Percentiles rank a stretch among this genome's conserved stretches.
Conservation (phyloP, 306 rosid genomes). For the Pyrus communis region DNA sequence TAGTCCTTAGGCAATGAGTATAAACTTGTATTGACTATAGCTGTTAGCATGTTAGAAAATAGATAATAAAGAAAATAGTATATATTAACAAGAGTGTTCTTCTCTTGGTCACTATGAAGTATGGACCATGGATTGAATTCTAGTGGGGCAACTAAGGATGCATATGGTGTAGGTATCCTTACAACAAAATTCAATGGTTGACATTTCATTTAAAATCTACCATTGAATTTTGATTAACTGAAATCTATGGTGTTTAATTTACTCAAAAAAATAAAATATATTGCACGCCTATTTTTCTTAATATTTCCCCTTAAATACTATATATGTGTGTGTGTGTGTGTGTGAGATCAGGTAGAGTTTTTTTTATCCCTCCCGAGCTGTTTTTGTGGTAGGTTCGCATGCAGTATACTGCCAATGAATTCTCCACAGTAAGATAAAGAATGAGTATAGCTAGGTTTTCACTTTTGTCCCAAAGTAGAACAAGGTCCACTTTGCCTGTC, state of each 20-base stretch:
- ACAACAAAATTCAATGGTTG: background rate
- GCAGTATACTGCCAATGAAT: background rate
- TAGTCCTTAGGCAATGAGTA: background rate
- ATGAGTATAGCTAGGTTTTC: background rate
- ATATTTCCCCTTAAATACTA: background rate
- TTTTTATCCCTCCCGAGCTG: background rate
- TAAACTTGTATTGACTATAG: background rate
- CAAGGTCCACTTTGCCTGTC: slow-evolving; percentile 5
- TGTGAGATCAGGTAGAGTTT: background rate
- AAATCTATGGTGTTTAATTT: background rate
- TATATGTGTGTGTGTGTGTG: background rate
- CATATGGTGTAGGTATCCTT: background rate
- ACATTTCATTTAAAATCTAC: background rate
- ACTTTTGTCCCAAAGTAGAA: background rate
- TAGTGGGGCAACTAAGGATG: background rate
- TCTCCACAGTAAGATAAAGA: background rate
- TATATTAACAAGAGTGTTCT: background rate
- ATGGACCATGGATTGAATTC: background rate
- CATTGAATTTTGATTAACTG: background rate
- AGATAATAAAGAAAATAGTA: background rate
- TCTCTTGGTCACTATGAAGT: background rate
- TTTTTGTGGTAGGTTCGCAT: slow-evolving; percentile 1
- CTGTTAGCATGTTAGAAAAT: background rate
- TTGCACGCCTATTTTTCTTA: too few species aligned
- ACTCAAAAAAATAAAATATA: too few species aligned